Conservation (phyloP, 2,329 filamentous ascomycete species). For the Penicillium olsonii region DNA sequence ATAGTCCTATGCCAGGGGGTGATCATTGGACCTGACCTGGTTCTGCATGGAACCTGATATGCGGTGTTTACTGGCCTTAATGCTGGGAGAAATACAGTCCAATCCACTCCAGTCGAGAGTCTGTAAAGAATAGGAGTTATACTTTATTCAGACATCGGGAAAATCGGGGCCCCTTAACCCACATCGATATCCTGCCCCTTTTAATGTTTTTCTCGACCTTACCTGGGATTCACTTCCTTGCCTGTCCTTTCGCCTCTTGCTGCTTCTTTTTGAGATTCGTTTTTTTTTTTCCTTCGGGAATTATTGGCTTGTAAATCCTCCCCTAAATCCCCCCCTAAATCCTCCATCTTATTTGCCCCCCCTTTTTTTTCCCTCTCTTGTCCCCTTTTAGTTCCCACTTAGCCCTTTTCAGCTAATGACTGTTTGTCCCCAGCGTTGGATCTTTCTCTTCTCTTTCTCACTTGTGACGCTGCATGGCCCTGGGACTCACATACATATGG, state of each 20-base stretch:
- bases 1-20: conserved; percentile 10
- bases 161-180: conserved; percentile 22
- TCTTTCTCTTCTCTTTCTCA: conserved; percentile 6
- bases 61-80: too few species aligned
- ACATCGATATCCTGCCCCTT: conserved; percentile 34
- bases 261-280: conserved; percentile 31
- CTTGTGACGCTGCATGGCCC: conserved; percentile 3
- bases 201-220: conserved; percentile 25
- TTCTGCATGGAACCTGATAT: too few species aligned
- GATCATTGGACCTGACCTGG: conserved; percentile 17
- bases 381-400: conserved; percentile 18
- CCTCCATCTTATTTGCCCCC: conserved; percentile 23
- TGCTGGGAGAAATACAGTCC: conserved; percentile 6
- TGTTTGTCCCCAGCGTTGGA: conserved; percentile 18
- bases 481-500: conserved; percentile 17
- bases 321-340: conserved; percentile 18
- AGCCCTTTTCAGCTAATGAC: conserved; percentile 26
- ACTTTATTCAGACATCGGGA: neutral
- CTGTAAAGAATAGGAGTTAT: neutral
- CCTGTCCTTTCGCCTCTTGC: too few species aligned
- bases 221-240: conserved; percentile 24
- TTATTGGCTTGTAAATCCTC: conserved; percentile 8
- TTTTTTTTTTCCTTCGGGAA: conserved; percentile 31
- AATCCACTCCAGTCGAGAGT: neutral
- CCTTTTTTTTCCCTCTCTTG: conserved; percentile 16